phyloP scores from a whole-genome alignment of 75 land plant species.

The Sequoiadendron giganteum region DNA sequence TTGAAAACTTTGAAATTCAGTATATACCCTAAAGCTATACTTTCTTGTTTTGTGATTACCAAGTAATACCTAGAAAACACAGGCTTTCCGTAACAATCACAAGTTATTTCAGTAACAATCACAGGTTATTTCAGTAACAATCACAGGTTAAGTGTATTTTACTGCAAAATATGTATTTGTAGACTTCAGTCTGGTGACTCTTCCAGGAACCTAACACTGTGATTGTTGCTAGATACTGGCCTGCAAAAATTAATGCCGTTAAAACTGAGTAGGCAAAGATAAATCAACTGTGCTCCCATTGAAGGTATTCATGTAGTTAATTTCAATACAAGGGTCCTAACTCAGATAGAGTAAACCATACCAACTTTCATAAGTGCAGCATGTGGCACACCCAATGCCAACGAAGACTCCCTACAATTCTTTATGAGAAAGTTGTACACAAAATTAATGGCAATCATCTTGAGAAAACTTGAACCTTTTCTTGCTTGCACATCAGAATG shows the following conservation, averaged over 20 bases:
- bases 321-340: slow-evolving; percentile 1
- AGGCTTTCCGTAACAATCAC: not conserved
- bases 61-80: not conserved
- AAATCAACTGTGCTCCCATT: not conserved
- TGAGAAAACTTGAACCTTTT: slow-evolving; percentile 53
- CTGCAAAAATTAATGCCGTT: not conserved
- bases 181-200: not conserved
- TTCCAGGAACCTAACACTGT: not conserved
- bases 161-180: not conserved
- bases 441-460: slow-evolving; percentile 52
- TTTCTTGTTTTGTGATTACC: not conserved
- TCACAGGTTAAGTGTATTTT: not conserved
- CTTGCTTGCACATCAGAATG: slow-evolving; percentile 66
- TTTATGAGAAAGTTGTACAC: slow-evolving; percentile 70
- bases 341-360: slow-evolving; percentile 62
- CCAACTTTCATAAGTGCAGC: slow-evolving; percentile 69
- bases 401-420: slow-evolving; percentile 58
- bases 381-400: slow-evolving; percentile 52
- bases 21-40: not conserved
- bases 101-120: not conserved
- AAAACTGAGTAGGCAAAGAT: not conserved
- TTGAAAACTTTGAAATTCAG: not conserved
- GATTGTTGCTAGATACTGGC: not conserved
- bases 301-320: not conserved
- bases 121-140: not conserved